Evolutionary conservation across 192 early-diverging fungal species (phyloP).

Genomic region (Helicostylum pulchrum): DNA sequence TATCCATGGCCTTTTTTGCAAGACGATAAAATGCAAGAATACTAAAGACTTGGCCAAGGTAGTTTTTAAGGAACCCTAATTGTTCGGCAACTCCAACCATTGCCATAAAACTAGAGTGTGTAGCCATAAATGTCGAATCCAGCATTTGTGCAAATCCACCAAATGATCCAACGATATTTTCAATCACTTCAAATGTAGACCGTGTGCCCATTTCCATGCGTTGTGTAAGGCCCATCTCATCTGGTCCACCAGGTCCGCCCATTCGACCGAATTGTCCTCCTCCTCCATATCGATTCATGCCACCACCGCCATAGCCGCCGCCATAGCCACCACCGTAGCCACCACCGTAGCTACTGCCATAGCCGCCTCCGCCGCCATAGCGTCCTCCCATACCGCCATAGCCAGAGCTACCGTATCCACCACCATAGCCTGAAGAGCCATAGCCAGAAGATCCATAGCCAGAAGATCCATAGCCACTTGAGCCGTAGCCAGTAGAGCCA

Average conservation of each 20-base stretch:
- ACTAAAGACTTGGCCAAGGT: conserved; percentile 82
- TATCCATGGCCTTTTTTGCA: conserved; percentile 62
- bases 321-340: conserved; percentile 38
- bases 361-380: conserved; percentile 11
- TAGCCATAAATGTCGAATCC: conserved; percentile 96
- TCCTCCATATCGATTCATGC: conserved; percentile 38
- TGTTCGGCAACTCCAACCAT: conserved; percentile 99
- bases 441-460: too few species aligned
- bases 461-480: conserved; percentile 1
- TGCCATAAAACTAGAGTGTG: conserved; percentile 89
- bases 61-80: conserved; percentile 84
- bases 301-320: conserved; percentile 44
- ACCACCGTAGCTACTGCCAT: conserved; percentile 36
- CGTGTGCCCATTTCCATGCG: conserved; percentile 88
- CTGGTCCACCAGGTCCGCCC: conserved; percentile 39
- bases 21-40: conserved; percentile 74
- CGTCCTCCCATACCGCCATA: conserved; percentile 47
- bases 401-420: conserved; percentile 38
- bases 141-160: conserved; percentile 98
- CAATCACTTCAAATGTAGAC: conserved; percentile 89
- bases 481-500: conserved; percentile 39
- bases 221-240: conserved; percentile 69
- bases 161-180: conserved; percentile 93
- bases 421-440: conserved; percentile 32
- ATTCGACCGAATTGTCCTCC: conserved; percentile 27